phyloP scores from a whole-genome alignment of 495 filamentous ascomycete species.

The Annulohypoxylon moriforme region DNA sequence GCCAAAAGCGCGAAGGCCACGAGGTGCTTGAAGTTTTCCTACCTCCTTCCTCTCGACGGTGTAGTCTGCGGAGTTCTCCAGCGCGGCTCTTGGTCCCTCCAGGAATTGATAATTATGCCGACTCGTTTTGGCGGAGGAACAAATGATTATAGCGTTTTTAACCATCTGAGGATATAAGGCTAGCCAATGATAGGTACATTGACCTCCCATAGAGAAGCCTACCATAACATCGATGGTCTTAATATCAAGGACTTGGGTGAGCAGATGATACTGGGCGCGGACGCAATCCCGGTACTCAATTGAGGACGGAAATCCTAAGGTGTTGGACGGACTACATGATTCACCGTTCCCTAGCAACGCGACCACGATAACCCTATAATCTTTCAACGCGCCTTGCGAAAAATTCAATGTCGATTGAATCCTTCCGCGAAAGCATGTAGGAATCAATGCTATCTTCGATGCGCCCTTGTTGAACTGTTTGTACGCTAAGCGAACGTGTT shows the following conservation, averaged over 20 bases:
- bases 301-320: conserved; percentile 40
- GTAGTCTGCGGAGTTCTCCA: conserved; percentile 57
- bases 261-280: conserved; percentile 48
- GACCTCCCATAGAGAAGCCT: conserved; percentile 64
- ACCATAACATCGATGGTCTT: conserved; percentile 48
- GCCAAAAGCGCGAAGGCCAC: conserved; percentile 56
- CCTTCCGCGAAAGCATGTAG: conserved; percentile 62
- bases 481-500: conserved; percentile 56
- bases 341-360: conserved; percentile 55
- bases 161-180: conserved; percentile 56
- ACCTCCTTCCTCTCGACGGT: conserved; percentile 50
- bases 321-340: conserved; percentile 52
- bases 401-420: conserved; percentile 58
- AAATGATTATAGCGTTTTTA: conserved; percentile 52
- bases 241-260: conserved; percentile 44
- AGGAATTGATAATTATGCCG: conserved; percentile 62
- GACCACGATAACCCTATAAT: conserved; percentile 53
- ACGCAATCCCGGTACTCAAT: conserved; percentile 53
- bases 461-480: conserved; percentile 54
- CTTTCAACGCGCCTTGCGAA: conserved; percentile 36
- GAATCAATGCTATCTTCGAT: conserved; percentile 54
- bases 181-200: conserved; percentile 61
- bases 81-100: conserved; percentile 58
- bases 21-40: conserved; percentile 39
- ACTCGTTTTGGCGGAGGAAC: conserved; percentile 55